Evolutionary conservation across 768 basidiomycete species (phyloP).

Genomic region (Podaxis sp.): DNA sequence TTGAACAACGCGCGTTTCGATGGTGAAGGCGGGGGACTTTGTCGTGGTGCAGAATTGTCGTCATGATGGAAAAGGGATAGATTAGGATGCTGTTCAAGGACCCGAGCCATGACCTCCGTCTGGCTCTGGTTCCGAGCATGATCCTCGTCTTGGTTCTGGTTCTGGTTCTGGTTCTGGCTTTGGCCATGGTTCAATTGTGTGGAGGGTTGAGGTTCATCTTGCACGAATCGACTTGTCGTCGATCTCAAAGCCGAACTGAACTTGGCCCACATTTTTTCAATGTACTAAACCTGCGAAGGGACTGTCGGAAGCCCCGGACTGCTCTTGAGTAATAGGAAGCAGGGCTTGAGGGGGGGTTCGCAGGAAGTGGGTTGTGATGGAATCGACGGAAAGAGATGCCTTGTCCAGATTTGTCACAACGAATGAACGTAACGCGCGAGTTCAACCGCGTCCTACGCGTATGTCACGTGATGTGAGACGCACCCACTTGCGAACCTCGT

Average conservation of each 20-base stretch:
- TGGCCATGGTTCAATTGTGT: slow-evolving; percentile 17
- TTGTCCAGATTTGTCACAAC: slow-evolving; percentile 16
- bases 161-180: not conserved
- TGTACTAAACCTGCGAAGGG: not conserved
- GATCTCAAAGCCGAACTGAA: slow-evolving; percentile 56
- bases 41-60: slow-evolving; percentile 28
- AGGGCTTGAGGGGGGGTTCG: not conserved
- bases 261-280: slow-evolving; percentile 58
- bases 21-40: slow-evolving; percentile 49
- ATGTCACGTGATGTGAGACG: slow-evolving; percentile 16
- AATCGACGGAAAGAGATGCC: slow-evolving; percentile 4
- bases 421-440: slow-evolving; percentile 9
- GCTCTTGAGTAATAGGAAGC: not conserved
- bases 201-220: slow-evolving; percentile 26
- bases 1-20: slow-evolving; percentile 54
- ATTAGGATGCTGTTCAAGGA: slow-evolving; percentile 63
- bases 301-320: not conserved
- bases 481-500: slow-evolving; percentile 1
- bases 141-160: not conserved
- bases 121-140: slow-evolving; percentile 14
- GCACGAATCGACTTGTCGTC: slow-evolving; percentile 23
- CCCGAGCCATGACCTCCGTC: slow-evolving; percentile 47
- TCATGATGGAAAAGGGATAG: slow-evolving; percentile 53
- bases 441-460: slow-evolving; percentile 18
- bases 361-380: not conserved